These are phyloP conservation scores for Corrigiola litoralis DNA, from an alignment of 179 eudicot genomes.

Conservation along the genomic window DNA sequence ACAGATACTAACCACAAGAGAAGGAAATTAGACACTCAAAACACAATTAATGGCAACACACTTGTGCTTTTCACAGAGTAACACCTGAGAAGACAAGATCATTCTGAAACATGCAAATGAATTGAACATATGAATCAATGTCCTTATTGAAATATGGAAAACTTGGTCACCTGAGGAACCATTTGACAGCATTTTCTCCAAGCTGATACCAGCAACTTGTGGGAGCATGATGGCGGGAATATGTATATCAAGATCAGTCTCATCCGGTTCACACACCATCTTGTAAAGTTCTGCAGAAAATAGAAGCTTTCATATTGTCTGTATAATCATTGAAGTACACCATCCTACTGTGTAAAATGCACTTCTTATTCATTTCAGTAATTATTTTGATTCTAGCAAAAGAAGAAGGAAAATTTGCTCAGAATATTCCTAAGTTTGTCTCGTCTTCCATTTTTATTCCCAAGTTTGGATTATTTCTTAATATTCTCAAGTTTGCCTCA, in stretches of 20 bases:
- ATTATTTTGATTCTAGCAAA: too few relatives aligned
- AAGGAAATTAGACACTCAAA: background rate
- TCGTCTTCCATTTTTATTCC: too few relatives aligned
- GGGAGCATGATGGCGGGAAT: constrained; percentile 86
- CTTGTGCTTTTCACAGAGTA: background rate
- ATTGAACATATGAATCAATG: too few relatives aligned
- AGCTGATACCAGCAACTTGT: constrained; percentile 60
- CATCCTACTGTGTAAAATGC: too few relatives aligned
- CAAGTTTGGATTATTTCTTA: too few relatives aligned
- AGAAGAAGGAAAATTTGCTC: too few relatives aligned
- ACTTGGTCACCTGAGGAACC: constrained; percentile 52
- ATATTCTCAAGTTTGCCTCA: too few relatives aligned
- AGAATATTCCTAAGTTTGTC: too few relatives aligned
- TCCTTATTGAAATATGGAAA: background rate
- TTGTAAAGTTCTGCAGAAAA: constrained; percentile 71
- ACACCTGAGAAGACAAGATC: background rate
- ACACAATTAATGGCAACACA: background rate
- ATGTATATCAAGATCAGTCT: constrained; percentile 76
- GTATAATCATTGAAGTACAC: too few relatives aligned
- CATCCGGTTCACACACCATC: constrained; percentile 88
- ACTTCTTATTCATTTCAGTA: too few relatives aligned
- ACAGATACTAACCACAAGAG: constrained; percentile 50
- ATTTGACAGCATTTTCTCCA: constrained; percentile 57
- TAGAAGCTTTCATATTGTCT: too few relatives aligned
- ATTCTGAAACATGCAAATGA: background rate